Evolutionary conservation across 2,329 filamentous ascomycete genomes (phyloP), one percentile per base, ranked within the genome.

Genomic region (Chaetomiaceae sp.): DNA sequence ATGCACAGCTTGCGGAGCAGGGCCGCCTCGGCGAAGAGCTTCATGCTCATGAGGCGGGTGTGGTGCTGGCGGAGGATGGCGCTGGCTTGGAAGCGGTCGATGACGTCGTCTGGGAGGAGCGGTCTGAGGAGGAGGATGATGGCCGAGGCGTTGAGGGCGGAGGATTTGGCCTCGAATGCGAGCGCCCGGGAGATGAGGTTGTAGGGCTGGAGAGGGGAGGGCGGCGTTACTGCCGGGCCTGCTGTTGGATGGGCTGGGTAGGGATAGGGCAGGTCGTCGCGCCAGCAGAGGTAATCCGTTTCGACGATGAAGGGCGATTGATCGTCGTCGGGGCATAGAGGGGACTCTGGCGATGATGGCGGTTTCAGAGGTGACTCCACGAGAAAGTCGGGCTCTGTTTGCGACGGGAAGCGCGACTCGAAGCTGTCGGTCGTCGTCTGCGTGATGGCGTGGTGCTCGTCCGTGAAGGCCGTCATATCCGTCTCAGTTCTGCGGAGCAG

Each of bases 41-140:
- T 67, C 72, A 83, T 77, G 42, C 66, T 67, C 68, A 75, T 78
- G 1, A 84, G 72, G 0, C 80, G 76, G 5, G 68, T 64, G 55
- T 84, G 79, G 42, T 83, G 77, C 49, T 82, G 77, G 8, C 74
- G 69, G 1, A 84, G 61, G 20, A 83, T 73, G 11, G 75, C 75
- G 4, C 67, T 64, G 2, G 78, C 78, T 52, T 78, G 78, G 49
- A 76, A 65, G 10, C 65, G 56, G 54, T 82, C 77, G 29, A 84
- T 76, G 15, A 79, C 65, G 8, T 67, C 65, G 1, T 72, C 65
- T 0, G 78, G 75, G 1, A 83, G 65, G 0, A 83, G 69, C 0
- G 79, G 78, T 32, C 72, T 71, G 0, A 84, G 66, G 0, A 83
- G 69, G 3, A 84, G 69, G 5, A 83, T 61, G 54, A 84, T 82